Conservation (phyloP, 2,329 filamentous ascomycete genomes). For the Arthrinium phaeospermum region DNA sequence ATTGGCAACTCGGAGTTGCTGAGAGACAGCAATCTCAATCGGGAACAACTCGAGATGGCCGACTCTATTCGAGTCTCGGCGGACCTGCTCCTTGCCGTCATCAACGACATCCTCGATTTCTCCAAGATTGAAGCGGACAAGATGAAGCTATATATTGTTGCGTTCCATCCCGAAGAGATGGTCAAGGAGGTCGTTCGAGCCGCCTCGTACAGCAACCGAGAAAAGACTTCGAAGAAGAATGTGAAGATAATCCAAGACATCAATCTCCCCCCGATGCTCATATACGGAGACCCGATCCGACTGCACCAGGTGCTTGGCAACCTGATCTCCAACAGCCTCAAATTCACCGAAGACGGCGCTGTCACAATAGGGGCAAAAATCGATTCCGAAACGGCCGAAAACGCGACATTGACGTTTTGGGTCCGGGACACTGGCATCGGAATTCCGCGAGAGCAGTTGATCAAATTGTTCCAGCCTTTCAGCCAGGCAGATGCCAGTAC, state of each 20-base stretch:
- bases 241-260: conserved; percentile 74
- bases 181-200: conserved; percentile 70
- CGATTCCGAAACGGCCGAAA: conserved; percentile 72
- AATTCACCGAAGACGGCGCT: conserved; percentile 87
- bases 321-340: conserved; percentile 89
- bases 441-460: conserved; percentile 80
- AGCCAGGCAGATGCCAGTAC: conserved; percentile 92
- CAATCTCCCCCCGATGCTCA: conserved; percentile 74
- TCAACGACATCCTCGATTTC: conserved; percentile 96
- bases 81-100: conserved; percentile 86
- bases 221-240: conserved; percentile 66
- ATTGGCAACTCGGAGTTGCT: conserved; percentile 88
- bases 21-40: conserved; percentile 74
- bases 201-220: conserved; percentile 68
- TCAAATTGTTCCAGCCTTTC: conserved; percentile 90
- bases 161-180: conserved; percentile 71
- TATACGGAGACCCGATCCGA: conserved; percentile 69
- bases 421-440: conserved; percentile 92
- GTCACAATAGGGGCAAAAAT: conserved; percentile 82
- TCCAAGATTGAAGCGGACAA: conserved; percentile 92
- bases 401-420: conserved; percentile 80
- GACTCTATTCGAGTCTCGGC: conserved; percentile 87
- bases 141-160: conserved; percentile 78
- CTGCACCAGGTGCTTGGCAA: conserved; percentile 77
- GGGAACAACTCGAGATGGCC: conserved; percentile 82